Conservation (phyloP, 257 asterid genomes). For the Asclepias syriaca region DNA sequence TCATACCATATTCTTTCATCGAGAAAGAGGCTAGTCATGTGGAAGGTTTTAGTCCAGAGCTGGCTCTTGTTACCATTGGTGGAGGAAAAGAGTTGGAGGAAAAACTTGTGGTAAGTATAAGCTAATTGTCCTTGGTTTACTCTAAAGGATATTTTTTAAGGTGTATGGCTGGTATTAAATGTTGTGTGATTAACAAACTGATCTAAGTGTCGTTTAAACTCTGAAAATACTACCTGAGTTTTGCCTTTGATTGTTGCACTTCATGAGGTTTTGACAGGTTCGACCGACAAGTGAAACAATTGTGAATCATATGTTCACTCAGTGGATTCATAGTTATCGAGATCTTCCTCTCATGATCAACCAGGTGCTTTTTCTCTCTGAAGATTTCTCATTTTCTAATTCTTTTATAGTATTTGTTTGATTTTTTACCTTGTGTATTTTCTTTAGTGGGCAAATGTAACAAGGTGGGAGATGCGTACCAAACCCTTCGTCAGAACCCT, state of each 20-base stretch:
- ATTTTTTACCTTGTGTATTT: background rate
- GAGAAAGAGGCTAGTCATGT: constrained; percentile 99
- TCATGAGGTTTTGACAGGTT: constrained; percentile 97
- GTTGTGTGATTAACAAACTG: background rate
- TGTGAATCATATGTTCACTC: constrained; percentile 99
- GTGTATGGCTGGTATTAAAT: background rate
- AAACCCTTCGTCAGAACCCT: constrained; percentile 93
- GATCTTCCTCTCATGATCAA: constrained; percentile 99
- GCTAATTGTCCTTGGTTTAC: constrained; percentile 10
- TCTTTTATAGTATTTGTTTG: too few species aligned
- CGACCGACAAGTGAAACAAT: constrained; percentile 99
- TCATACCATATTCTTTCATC: constrained; percentile 89
- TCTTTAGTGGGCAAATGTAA: constrained; percentile 94
- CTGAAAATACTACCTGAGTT: constrained; percentile 35
- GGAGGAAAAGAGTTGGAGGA: constrained; percentile 99
- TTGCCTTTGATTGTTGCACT: constrained; percentile 58
- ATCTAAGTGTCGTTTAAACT: constrained; percentile 16
- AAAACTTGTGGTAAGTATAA: constrained; percentile 83
- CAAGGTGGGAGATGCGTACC: constrained; percentile 99
- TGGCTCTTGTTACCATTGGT: constrained; percentile 93
- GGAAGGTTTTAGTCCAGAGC: constrained; percentile 96
- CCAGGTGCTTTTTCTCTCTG: constrained; percentile 47
- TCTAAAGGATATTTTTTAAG: background rate
- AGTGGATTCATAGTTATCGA: constrained; percentile 97
- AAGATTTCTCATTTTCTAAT: too few species aligned